These are phyloP conservation scores for Malassezia arunalokei DNA, from an alignment of 1,284 basidiomycete species.

Conservation along the genomic window DNA sequence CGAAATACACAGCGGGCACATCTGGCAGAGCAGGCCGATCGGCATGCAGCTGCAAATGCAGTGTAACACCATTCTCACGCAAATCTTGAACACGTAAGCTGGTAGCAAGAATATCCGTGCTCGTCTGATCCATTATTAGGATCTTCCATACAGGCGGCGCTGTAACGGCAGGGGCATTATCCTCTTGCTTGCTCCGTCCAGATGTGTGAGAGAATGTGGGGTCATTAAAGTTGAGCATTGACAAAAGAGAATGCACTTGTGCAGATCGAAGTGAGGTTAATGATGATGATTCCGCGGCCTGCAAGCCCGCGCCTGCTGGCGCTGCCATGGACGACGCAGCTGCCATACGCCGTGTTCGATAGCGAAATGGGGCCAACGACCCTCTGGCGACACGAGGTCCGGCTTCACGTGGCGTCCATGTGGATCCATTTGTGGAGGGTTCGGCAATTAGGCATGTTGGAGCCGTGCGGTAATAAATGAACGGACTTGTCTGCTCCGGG, in stretches of 20 bases:
- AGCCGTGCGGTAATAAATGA: no score
- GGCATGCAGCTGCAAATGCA: slow-evolving; percentile 94
- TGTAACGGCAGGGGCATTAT: slow-evolving; percentile 15
- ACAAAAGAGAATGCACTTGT: slow-evolving; percentile 35
- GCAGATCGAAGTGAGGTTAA: slow-evolving; percentile 19
- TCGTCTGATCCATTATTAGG: slow-evolving; percentile 81
- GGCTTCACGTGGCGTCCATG: no score
- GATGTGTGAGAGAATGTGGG: slow-evolving; percentile 23
- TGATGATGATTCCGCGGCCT: not conserved
- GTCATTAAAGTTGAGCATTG: slow-evolving; percentile 41
- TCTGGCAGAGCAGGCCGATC: slow-evolving; percentile 78
- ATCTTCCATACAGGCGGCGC: slow-evolving; percentile 90
- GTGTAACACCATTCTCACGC: slow-evolving; percentile 85
- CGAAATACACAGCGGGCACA: slow-evolving; percentile 94
- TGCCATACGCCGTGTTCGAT: not conserved
- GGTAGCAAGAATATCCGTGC: slow-evolving; percentile 90
- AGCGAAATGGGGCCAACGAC: not conserved
- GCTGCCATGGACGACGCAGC: not conserved
- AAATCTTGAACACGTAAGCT: slow-evolving; percentile 89
- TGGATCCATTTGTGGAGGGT: no score
- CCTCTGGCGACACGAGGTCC: not conserved
- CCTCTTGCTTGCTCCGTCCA: slow-evolving; percentile 9
- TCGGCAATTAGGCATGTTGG: no score
- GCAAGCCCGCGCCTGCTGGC: not conserved
- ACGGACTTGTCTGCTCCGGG: no score